A percentile compares a stretch with the other conserved stretches of the same genome.
Conservation (phyloP, 2,329 filamentous ascomycete species). For the Cadophora sp. region DNA sequence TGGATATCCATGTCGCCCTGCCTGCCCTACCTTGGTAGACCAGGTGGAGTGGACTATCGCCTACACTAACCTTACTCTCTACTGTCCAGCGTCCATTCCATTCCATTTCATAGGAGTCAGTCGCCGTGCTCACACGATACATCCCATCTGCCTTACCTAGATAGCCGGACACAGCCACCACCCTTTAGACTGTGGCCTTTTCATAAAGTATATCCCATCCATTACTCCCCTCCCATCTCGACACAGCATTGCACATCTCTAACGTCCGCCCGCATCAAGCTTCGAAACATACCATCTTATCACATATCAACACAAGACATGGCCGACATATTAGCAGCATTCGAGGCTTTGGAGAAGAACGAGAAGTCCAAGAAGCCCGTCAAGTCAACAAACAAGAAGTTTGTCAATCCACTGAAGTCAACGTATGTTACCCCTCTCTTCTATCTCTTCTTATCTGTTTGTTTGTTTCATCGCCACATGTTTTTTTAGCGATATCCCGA, state of each 20-base stretch:
- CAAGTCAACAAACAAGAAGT: conserved; percentile 29
- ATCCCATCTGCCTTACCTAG: background rate
- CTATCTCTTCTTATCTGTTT: conserved; percentile 13
- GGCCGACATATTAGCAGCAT: conserved; percentile 64
- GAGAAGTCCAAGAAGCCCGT: conserved; percentile 25
- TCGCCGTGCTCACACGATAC: conserved; percentile 15
- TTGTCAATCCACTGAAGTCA: conserved; percentile 24
- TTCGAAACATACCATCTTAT: background rate
- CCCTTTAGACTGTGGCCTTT: background rate
- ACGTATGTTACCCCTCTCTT: conserved; percentile 24
- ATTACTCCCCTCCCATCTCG: background rate
- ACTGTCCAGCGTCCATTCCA: conserved; percentile 7
- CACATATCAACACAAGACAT: conserved; percentile 52
- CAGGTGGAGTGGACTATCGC: too few species aligned
- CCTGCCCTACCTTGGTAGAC: too few species aligned
- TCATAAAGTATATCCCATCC: conserved; percentile 5
- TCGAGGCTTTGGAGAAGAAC: conserved; percentile 26
- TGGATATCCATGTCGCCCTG: background rate
- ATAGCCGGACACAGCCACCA: conserved; percentile 19
- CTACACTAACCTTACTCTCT: too few species aligned
- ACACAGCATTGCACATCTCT: background rate
- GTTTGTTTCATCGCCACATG: background rate
- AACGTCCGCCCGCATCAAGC: background rate
- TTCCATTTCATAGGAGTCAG: background rate
- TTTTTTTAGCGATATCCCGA: conserved; percentile 8